Base-by-base conservation (phyloP, 495 filamentous ascomycete genomes). In the Alectoria sarmentosa region DNA sequence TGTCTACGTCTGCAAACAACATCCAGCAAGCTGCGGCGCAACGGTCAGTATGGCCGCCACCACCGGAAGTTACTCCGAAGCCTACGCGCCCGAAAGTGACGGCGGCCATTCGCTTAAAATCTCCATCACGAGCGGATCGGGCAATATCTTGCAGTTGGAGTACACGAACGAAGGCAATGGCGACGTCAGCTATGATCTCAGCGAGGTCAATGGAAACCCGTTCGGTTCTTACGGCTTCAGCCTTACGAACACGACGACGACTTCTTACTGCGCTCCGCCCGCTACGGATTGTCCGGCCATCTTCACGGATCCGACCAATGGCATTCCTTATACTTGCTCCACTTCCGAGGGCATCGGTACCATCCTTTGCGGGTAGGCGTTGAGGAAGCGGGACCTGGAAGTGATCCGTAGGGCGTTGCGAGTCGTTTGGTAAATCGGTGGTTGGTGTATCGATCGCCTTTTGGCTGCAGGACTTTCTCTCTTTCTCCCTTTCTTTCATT, bases 1-100 rank as follows among this genome's bases (percentile, higher is more conserved):
- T 32, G 2, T 64, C n/a, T 54, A 39, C 36, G 62, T 64, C 21
- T 64, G 62, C 52, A 42, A n/a, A 21, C 62, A 64, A 58, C 52
- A 64, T 32, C 62, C 62, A 1, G 46, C 62, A 6, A 58, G 17
- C 11, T 64, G 62, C 62, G 54, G 48, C 44, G 6, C 30, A 21
- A 37, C 52, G 13, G 6, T 7, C 28, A 58, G 49, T 7, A n/a
- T 65, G 8, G 56, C 56, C 3, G 63, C 56, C 21, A 46, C 39
- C 54, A 60, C 37, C 1, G 63, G 63, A 5, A 49, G 26, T 4
- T 60, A 42, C 28, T 59, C 63, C 5, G 54, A 65, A 32, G 39
- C 54, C 7, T 65, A 65, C 23, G 41, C 54, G 8, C 19, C 58
- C 3, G 21, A 19, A 0, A 19, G 30, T 19, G 55, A 60, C 23